A percentile compares a stretch with the other conserved stretches of the same genome.
phyloP scores from a whole-genome alignment of 2,329 filamentous ascomycete species.

The Hirsutella rhossiliensis region DNA sequence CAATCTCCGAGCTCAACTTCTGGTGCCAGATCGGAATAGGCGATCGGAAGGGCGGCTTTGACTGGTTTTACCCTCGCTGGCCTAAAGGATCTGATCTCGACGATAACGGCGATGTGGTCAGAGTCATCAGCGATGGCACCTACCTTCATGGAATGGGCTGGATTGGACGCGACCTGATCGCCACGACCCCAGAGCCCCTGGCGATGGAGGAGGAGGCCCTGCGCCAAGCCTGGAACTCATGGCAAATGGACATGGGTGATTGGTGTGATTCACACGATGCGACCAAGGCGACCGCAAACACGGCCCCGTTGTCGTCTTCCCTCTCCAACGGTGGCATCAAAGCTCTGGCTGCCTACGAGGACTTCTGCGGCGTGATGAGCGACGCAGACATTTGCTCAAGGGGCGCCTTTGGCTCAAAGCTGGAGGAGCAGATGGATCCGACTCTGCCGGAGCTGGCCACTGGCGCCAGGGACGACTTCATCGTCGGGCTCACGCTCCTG shows the following conservation, averaged over 20 bases:
- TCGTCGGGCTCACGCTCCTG: slow-evolving; percentile 33
- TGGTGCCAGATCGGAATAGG: slow-evolving; percentile 97
- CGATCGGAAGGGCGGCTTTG: slow-evolving; percentile 73
- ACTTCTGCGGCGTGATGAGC: slow-evolving; percentile 49
- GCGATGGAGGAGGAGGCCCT: slow-evolving; percentile 50
- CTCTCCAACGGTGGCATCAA: slow-evolving; percentile 12
- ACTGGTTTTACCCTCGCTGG: slow-evolving; percentile 79
- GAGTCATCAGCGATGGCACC: slow-evolving; percentile 71
- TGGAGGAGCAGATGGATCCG: slow-evolving; percentile 45
- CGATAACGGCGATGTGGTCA: slow-evolving; percentile 51
- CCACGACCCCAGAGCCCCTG: slow-evolving; percentile 18
- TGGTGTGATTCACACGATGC: slow-evolving; percentile 32
- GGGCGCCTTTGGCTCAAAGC: slow-evolving; percentile 29
- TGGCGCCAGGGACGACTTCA: slow-evolving; percentile 37
- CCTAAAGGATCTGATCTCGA: slow-evolving; percentile 60
- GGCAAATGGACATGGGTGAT: slow-evolving; percentile 51
- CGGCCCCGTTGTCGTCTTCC: slow-evolving; percentile 2
- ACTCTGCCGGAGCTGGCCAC: slow-evolving; percentile 44
- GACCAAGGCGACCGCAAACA: slow-evolving; percentile 23
- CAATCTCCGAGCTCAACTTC: slow-evolving; percentile 76
- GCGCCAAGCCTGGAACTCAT: slow-evolving; percentile 54
- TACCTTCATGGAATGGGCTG: slow-evolving; percentile 71
- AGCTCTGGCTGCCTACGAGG: slow-evolving; percentile 37
- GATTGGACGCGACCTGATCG: slow-evolving; percentile 49
- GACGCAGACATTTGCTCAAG: slow-evolving; percentile 49